Conservation (phyloP, 345 rosid genomes). For the Aethionema arabicum region DNA sequence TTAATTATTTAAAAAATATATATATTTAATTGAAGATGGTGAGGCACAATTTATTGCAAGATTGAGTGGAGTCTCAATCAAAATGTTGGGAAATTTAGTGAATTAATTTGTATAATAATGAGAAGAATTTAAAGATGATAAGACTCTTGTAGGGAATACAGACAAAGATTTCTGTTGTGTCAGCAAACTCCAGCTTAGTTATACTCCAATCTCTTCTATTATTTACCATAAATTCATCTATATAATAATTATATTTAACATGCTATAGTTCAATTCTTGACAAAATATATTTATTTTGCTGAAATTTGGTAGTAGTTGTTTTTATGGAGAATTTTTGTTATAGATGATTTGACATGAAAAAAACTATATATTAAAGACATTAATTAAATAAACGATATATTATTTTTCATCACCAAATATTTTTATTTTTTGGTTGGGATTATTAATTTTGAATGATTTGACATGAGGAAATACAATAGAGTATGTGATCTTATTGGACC, state of each 20-base stretch:
- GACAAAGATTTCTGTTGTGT: constrained; percentile 30
- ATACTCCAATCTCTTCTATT: constrained; percentile 21
- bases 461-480: constrained; percentile 7
- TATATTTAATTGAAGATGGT: not conserved
- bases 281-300: constrained; percentile 27
- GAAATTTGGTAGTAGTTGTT: no score
- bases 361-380: no score
- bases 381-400: no score
- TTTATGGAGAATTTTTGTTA: constrained; percentile 17
- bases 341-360: no score
- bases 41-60: constrained; percentile 32
- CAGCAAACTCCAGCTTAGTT: constrained; percentile 20
- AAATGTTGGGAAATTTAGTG: constrained; percentile 29
- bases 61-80: constrained; percentile 34
- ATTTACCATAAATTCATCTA: not conserved
- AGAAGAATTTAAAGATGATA: constrained; percentile 32
- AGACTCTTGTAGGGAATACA: constrained; percentile 33
- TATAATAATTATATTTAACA: constrained; percentile 2
- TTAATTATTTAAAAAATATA: not conserved
- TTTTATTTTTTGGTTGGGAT: constrained; percentile 9
- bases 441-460: constrained; percentile 19
- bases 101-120: constrained; percentile 30
- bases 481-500: constrained; percentile 27
- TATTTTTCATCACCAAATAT: not conserved
- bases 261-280: not conserved